These are phyloP conservation scores for Plectosphaerella sp. DNA, from an alignment of 2,329 filamentous ascomycete species.

Conservation along the genomic window DNA sequence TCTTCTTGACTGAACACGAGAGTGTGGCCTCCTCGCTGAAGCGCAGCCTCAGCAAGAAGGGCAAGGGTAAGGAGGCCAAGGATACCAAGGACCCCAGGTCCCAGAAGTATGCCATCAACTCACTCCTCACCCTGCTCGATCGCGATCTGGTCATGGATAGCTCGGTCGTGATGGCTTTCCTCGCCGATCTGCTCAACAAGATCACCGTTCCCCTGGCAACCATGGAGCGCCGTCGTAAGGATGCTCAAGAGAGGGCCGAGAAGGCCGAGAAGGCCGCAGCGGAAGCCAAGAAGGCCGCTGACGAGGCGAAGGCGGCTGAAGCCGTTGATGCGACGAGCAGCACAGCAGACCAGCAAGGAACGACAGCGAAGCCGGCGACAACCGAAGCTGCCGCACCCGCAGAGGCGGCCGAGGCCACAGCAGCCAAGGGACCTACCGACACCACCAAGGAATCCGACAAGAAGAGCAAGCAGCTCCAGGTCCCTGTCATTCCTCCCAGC, in stretches of 20 bases:
- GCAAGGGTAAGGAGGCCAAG: conserved; percentile 71
- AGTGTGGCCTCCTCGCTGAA: conserved; percentile 69
- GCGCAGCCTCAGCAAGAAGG: conserved; percentile 72
- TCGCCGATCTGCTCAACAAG: conserved; percentile 80
- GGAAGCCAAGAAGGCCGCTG: conserved; percentile 29
- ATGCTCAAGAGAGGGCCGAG: conserved; percentile 51
- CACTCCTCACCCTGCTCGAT: conserved; percentile 80
- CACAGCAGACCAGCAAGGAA: neutral
- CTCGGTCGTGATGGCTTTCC: conserved; percentile 90
- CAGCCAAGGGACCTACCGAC: neutral
- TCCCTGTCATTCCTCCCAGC: conserved; percentile 80
- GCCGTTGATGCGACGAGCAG: conserved; percentile 1
- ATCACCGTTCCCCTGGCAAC: conserved; percentile 83
- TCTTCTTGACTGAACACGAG: conserved; percentile 95
- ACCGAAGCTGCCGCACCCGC: conserved; percentile 12
- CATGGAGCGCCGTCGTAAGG: conserved; percentile 78
- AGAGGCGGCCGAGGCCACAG: neutral
- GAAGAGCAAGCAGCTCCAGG: conserved; percentile 56
- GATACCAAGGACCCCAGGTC: conserved; percentile 50
- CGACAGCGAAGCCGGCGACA: conserved; percentile 10
- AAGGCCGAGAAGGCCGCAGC: conserved; percentile 40
- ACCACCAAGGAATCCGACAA: conserved; percentile 32
- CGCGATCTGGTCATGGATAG: conserved; percentile 96
- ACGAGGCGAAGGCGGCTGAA: conserved; percentile 24
- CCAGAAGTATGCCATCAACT: conserved; percentile 87